Conservation (phyloP, 768 basidiomycete genomes). For the Lactarius trivialis region DNA sequence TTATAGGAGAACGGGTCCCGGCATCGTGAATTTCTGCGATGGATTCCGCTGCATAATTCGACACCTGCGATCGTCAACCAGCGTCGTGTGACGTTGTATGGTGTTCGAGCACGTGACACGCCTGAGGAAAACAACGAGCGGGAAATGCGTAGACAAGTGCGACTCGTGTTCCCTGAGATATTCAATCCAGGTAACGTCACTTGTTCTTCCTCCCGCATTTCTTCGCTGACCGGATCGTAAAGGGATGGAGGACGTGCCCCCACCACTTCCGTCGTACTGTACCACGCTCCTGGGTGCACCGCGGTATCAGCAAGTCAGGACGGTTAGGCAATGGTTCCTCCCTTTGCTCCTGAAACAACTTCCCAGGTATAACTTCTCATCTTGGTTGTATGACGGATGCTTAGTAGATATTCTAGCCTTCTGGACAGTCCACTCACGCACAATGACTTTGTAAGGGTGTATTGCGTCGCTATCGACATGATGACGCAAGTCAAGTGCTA, state of each 20-base stretch:
- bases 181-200: slow-evolving; percentile 34
- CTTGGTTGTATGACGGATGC: not conserved
- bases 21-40: slow-evolving; percentile 62
- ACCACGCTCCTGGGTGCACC: slow-evolving; percentile 45
- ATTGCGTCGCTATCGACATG: slow-evolving; percentile 51
- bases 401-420: not conserved
- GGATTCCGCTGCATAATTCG: slow-evolving; percentile 62
- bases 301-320: slow-evolving; percentile 69
- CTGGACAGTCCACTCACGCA: slow-evolving; percentile 13
- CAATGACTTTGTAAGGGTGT: slow-evolving; percentile 43
- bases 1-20: slow-evolving; percentile 45
- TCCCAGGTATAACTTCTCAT: slow-evolving; percentile 33
- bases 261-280: slow-evolving; percentile 36
- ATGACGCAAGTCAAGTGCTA: slow-evolving; percentile 60
- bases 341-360: slow-evolving; percentile 56
- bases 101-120: slow-evolving; percentile 58
- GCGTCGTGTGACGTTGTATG: slow-evolving; percentile 63
- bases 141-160: slow-evolving; percentile 64
- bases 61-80: slow-evolving; percentile 58
- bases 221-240: not conserved
- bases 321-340: slow-evolving; percentile 67
- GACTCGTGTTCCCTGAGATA: slow-evolving; percentile 54
- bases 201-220: not conserved
- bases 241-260: slow-evolving; percentile 1
- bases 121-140: slow-evolving; percentile 67